Base-by-base conservation (phyloP, 352 stramenopile species). In the Pythium brachiatum region DNA sequence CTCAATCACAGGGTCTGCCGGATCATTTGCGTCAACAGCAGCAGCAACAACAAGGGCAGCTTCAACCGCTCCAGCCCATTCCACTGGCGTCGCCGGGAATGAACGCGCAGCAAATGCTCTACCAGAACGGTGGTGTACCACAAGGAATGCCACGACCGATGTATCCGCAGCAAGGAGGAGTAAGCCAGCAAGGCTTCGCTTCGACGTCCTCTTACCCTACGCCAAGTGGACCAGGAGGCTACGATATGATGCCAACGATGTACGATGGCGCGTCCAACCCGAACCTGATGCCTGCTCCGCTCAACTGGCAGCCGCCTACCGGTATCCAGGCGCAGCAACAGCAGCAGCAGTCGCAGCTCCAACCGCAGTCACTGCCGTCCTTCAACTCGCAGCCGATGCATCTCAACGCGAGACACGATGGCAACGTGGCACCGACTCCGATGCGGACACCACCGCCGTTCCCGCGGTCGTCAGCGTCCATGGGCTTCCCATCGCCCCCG, bases 401-500 rank as follows among this genome's bases (percentile, higher is more conserved):
- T 48, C 41, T 26, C n/a, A 48, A 26, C 41, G n/a, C 20, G 41
- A 48, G 41, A 26, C 25, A 48, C 20, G 41, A 48, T 20, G 41
- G n/a, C 4, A 48, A 48, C n/a, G n/a, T 2, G 11, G 7, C 41
- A 18, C 9, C 27, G 21, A 54, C 29, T 6, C 18, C 54, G 7
- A 43, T 62, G 20, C 51, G n/a, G 3, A 65, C 54, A 6, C 57
- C 63, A 7, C 53, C 63, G 2, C 53, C 43, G 12, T 57, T 64
- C 23, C 58, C 53, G 15, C 58, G 58, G 7, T 68, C 65, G 3
- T 67, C 65, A 52, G 54, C 59, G 11, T 64, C 65, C 6, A 72
- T 72, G 65, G 59, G 65, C 5, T 72, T 68, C 39, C 65, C 65
- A 39, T 72, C 65, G 11, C 64, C 64, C 38, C 64, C 64, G 25